phyloP scores from a whole-genome alignment of 306 rosid species.

The Oemleria cerasiformis region DNA sequence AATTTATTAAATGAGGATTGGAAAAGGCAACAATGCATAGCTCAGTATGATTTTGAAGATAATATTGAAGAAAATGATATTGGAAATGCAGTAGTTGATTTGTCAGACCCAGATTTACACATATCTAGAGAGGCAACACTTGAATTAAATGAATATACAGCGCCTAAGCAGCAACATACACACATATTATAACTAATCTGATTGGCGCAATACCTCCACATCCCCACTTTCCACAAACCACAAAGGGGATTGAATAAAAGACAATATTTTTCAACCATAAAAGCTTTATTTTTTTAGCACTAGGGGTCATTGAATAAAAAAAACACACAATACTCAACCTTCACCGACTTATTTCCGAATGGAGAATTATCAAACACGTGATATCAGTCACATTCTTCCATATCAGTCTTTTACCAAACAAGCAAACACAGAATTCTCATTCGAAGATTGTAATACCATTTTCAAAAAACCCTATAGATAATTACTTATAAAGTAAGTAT shows the following conservation, averaged over 20 bases:
- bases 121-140: no score
- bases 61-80: no score
- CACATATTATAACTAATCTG: no score
- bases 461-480: background rate
- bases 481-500: background rate
- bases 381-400: background rate
- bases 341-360: background rate
- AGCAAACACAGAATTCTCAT: background rate
- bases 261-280: background rate
- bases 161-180: no score
- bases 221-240: background rate
- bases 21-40: no score
- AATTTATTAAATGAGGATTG: no score
- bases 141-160: no score
- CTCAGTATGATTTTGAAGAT: no score
- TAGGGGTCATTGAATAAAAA: background rate
- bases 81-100: no score
- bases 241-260: background rate
- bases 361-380: background rate
- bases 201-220: no score
- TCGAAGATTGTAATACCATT: background rate
- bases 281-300: background rate
- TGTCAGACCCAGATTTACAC: no score
- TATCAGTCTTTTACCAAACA: conserved; percentile 3
- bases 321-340: background rate